phyloP scores from a whole-genome alignment of 2,329 filamentous ascomycete species.

The Fusarium setosum region DNA sequence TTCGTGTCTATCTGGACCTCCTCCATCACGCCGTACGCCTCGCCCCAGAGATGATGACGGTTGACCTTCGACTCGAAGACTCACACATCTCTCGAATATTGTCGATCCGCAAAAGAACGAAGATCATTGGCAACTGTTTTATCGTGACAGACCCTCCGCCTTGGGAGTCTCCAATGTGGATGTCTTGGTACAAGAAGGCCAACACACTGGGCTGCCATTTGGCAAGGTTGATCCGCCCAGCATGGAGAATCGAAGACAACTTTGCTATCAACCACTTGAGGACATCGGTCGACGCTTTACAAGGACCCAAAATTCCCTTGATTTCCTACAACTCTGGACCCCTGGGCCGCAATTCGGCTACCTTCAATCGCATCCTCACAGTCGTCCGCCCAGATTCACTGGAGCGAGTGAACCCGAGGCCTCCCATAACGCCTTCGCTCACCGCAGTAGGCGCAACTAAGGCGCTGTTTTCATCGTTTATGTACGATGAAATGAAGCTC shows the following conservation, averaged over 20 bases:
- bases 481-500: slow-evolving; percentile 76
- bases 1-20: slow-evolving; percentile 63
- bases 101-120: slow-evolving; percentile 63
- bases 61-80: slow-evolving; percentile 70
- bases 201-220: slow-evolving; percentile 69
- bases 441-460: slow-evolving; percentile 73
- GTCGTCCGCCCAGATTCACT: slow-evolving; percentile 62
- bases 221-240: slow-evolving; percentile 70
- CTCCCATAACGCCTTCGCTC: slow-evolving; percentile 49
- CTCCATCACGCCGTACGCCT: slow-evolving; percentile 70
- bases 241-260: slow-evolving; percentile 69
- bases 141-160: slow-evolving; percentile 53
- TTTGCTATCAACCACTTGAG: slow-evolving; percentile 68
- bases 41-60: slow-evolving; percentile 70
- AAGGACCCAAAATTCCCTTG: slow-evolving; percentile 60
- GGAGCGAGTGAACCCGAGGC: slow-evolving; percentile 31
- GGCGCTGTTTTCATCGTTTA: slow-evolving; percentile 74
- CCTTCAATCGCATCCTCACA: slow-evolving; percentile 73
- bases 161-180: slow-evolving; percentile 69
- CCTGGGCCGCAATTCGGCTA: slow-evolving; percentile 72
- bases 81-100: slow-evolving; percentile 62
- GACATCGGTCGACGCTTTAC: slow-evolving; percentile 56
- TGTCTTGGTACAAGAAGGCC: slow-evolving; percentile 68
- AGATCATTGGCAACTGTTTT: slow-evolving; percentile 69
- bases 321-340: slow-evolving; percentile 74